A percentile compares a stretch with the other conserved stretches of the same genome.
Evolutionary conservation across 78 protist species (phyloP).

Genomic region (Dictyostelium discoideum): dicty_2.7 NC_007088.5:7901501-7902000

Average conservation of each 20-base stretch:
- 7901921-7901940: background rate
- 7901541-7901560: background rate
- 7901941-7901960: background rate
- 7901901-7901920: background rate
- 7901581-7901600: background rate
- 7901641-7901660: background rate
- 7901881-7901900: background rate
- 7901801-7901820: background rate
- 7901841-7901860: background rate
- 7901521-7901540: background rate
- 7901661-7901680: background rate
- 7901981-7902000: background rate
- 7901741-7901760: background rate
- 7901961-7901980: background rate
- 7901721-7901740: background rate
- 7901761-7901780: background rate
- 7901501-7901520: background rate
- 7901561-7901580: background rate
- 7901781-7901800: background rate
- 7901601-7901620: background rate
- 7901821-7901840: background rate
- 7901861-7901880: background rate
- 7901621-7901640: background rate
- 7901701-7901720: no score
- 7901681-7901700: background rate